Conservation (phyloP, 83 land plant species). For the Picea mariana region DNA sequence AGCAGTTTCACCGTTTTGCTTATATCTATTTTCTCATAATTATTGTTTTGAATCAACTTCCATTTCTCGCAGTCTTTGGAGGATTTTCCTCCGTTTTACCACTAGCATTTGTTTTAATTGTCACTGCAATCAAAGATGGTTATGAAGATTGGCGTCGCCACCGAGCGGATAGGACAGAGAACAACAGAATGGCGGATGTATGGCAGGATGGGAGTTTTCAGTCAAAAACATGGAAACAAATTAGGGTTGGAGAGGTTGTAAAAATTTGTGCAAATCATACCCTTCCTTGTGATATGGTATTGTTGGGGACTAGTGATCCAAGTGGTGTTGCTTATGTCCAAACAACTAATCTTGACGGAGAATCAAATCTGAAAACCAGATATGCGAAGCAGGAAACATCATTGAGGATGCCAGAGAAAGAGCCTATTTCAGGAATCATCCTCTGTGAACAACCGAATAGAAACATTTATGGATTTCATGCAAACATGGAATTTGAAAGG, state of each 20-base stretch:
- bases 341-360: constrained; percentile 91
- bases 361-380: constrained; percentile 85
- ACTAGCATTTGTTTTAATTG: constrained; percentile 70
- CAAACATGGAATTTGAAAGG: constrained; percentile 76
- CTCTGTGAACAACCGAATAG: constrained; percentile 90
- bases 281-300: constrained; percentile 85
- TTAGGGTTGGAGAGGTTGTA: constrained; percentile 82
- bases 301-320: constrained; percentile 80
- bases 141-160: constrained; percentile 89
- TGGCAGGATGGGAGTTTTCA: constrained; percentile 46
- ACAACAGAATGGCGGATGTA: constrained; percentile 64
- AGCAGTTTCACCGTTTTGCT: constrained; percentile 92
- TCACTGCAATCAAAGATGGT: constrained; percentile 90
- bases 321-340: constrained; percentile 89
- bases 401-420: constrained; percentile 27
- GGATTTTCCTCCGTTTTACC: constrained; percentile 72
- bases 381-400: constrained; percentile 89
- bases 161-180: constrained; percentile 72
- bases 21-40: constrained; percentile 87
- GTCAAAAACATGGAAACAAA: constrained; percentile 71
- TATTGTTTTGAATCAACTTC: constrained; percentile 87
- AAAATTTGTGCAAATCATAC: constrained; percentile 71
- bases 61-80: constrained; percentile 87
- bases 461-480: constrained; percentile 91
- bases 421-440: constrained; percentile 47